Percentiles rank a stretch among this genome's conserved stretches.
phyloP scores from a whole-genome alignment of 2,329 filamentous ascomycete genomes.

The Zymoseptoria ardabiliae region DNA sequence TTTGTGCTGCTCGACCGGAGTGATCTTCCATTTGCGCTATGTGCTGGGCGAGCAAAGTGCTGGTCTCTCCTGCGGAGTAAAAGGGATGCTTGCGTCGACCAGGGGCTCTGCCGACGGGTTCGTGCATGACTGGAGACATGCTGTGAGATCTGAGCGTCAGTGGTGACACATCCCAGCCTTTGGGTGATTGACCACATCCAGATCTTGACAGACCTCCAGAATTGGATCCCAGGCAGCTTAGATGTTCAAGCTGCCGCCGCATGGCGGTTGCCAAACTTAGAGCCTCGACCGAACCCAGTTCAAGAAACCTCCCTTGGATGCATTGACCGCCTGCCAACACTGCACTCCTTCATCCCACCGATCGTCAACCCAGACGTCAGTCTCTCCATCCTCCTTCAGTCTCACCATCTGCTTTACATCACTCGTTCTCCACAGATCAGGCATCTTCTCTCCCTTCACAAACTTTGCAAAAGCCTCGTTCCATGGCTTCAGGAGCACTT shows the following conservation, averaged over 20 bases:
- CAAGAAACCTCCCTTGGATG: constrained; percentile 13
- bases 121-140: not conserved
- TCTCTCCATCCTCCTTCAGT: constrained; percentile 39
- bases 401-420: constrained; percentile 36
- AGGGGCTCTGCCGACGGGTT: not conserved
- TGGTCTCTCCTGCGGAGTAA: not conserved
- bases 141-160: not conserved
- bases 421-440: constrained; percentile 31
- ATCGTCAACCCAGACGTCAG: constrained; percentile 42
- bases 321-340: constrained; percentile 40
- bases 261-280: constrained; percentile 5
- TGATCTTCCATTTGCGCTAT: not conserved
- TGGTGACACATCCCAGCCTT: not conserved
- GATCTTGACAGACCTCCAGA: not conserved
- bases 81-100: not conserved
- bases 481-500: constrained; percentile 34
- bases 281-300: constrained; percentile 22
- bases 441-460: constrained; percentile 33
- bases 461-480: constrained; percentile 35
- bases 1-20: too few relatives aligned
- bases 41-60: not conserved
- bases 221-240: not conserved
- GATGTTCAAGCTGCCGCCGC: not conserved
- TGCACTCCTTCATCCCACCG: constrained; percentile 41
- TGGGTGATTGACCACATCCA: not conserved